Percentiles rank a stretch among this genome's conserved stretches.
Evolutionary conservation across 2,329 filamentous ascomycete genomes (phyloP).

Genomic region (Clonostachys solani): DNA sequence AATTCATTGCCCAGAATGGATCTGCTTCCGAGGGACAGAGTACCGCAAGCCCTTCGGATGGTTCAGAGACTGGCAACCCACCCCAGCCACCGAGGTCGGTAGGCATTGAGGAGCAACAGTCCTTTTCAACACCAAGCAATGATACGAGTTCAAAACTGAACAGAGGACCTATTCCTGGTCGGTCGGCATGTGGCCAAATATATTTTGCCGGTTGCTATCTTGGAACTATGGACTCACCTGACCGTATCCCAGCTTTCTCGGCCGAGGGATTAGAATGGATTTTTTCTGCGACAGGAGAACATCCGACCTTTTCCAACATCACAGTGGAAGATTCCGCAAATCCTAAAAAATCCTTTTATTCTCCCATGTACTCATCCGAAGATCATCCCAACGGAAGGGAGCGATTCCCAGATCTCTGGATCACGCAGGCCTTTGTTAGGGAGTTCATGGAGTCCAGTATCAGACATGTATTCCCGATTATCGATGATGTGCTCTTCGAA

Average conservation of each 20-base stretch:
- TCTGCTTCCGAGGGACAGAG: not conserved
- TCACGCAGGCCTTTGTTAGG: constrained; percentile 8
- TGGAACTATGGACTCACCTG: not conserved
- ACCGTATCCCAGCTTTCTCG: constrained; percentile 1
- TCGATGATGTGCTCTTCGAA: constrained; percentile 33
- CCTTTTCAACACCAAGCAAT: not conserved
- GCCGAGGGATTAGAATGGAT: not conserved
- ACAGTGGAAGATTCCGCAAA: not conserved
- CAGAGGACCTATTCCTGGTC: not conserved
- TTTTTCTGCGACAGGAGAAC: not conserved
- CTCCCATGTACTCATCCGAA: not conserved
- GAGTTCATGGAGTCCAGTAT: constrained; percentile 16
- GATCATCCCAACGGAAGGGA: not conserved
- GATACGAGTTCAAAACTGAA: not conserved
- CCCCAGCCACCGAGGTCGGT: not conserved
- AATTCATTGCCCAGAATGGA: too few relatives aligned
- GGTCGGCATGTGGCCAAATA: not conserved
- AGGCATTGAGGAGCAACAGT: not conserved
- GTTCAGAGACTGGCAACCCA: not conserved
- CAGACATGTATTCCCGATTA: constrained; percentile 33
- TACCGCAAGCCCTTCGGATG: not conserved
- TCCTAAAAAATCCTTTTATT: too few relatives aligned
- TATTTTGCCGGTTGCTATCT: not conserved
- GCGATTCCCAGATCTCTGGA: not conserved
- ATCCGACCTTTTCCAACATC: not conserved